Percentiles rank a stretch among this genome's conserved stretches.
Conservation (phyloP, 148 eudicot genomes). For the Rhododendron kiyosumense region DNA sequence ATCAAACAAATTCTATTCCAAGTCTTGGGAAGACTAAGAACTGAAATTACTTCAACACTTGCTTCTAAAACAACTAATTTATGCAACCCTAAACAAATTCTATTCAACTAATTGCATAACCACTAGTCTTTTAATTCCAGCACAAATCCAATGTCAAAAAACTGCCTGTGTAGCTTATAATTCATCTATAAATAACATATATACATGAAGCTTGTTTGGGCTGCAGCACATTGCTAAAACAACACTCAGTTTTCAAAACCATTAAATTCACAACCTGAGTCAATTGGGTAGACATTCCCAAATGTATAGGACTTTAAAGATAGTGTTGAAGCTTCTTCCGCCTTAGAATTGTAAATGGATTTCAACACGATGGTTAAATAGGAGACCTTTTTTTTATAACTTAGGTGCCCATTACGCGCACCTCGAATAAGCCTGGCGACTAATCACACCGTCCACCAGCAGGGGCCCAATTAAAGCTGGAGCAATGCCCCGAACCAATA, state of each 20-base stretch:
- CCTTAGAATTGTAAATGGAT: not conserved
- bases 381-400: not conserved
- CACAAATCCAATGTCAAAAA: not conserved
- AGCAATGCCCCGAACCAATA: not conserved
- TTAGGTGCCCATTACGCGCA: too few species aligned
- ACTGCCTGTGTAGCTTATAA: not conserved
- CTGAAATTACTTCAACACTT: not conserved
- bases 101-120: not conserved
- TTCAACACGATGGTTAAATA: not conserved
- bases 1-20: not conserved
- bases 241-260: not conserved
- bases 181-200: not conserved
- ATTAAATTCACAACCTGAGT: not conserved
- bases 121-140: not conserved
- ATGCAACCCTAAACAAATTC: not conserved
- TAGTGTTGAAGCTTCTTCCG: not conserved
- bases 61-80: not conserved
- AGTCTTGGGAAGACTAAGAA: not conserved
- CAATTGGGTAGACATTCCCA: not conserved
- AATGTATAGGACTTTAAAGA: not conserved
- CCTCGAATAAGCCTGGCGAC: too few species aligned
- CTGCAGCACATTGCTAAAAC: not conserved
- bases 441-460: too few species aligned
- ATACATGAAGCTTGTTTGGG: not conserved
- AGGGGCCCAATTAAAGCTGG: too few species aligned